Evolutionary conservation across 345 rosid genomes (phyloP).

Genomic region (Cochlearia excelsa): DNA sequence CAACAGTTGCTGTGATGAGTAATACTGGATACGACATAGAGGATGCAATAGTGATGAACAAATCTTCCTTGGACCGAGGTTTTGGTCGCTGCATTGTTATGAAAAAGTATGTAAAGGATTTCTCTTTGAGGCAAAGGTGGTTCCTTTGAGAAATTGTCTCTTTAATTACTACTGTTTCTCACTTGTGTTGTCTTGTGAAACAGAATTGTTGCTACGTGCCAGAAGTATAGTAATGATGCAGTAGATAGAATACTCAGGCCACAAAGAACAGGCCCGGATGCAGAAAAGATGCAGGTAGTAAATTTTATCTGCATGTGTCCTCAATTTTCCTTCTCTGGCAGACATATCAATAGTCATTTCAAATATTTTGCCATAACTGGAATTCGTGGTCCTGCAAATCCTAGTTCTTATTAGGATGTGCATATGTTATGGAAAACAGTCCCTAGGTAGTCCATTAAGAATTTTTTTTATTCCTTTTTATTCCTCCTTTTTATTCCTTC

Average conservation of each 20-base stretch:
- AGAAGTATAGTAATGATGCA: slow-evolving; percentile 47
- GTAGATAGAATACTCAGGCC: slow-evolving; percentile 70
- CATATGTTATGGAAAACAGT: slow-evolving; percentile 15
- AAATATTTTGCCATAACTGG: neutral
- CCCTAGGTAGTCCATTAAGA: neutral
- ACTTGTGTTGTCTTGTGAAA: slow-evolving; percentile 18
- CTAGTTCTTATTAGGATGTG: neutral
- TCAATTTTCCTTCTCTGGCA: slow-evolving; percentile 8
- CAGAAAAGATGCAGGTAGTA: slow-evolving; percentile 75
- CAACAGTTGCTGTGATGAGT: slow-evolving; percentile 97
- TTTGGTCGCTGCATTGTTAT: slow-evolving; percentile 95
- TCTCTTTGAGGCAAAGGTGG: slow-evolving; percentile 2
- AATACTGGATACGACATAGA: slow-evolving; percentile 96
- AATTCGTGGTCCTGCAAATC: neutral
- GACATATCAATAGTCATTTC: neutral
- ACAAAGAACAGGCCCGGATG: slow-evolving; percentile 51
- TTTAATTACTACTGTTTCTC: slow-evolving; percentile 23
- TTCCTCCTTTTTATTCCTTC: slow-evolving; percentile 3
- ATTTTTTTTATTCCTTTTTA: too few relatives aligned
- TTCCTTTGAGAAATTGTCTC: slow-evolving; percentile 14
- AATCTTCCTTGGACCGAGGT: slow-evolving; percentile 93
- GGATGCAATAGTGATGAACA: slow-evolving; percentile 98
- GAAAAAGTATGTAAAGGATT: slow-evolving; percentile 59
- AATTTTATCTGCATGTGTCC: slow-evolving; percentile 21
- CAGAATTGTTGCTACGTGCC: slow-evolving; percentile 51